These are phyloP conservation scores for Pseudonectria buxi DNA, from an alignment of 2,329 filamentous ascomycete genomes.

Conservation along the genomic window DNA sequence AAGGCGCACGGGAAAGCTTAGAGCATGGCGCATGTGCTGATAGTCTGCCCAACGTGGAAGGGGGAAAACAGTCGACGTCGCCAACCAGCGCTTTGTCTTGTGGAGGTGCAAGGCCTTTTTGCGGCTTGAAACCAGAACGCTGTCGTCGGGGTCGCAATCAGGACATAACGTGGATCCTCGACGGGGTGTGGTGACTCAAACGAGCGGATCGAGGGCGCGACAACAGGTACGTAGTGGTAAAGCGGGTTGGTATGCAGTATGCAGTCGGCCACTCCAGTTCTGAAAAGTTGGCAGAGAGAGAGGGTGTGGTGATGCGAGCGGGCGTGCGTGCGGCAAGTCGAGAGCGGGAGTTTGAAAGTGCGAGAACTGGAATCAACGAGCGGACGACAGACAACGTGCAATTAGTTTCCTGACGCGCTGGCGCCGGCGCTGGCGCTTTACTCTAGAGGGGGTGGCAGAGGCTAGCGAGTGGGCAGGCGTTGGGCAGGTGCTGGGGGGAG, in stretches of 20 bases:
- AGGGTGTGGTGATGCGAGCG: conserved; percentile 1
- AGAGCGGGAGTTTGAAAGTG: conserved; percentile 6
- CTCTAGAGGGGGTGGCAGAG: too few species aligned
- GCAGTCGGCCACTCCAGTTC: conserved; percentile 6
- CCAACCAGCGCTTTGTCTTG: neutral
- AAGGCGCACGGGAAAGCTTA: too few species aligned
- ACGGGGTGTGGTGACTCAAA: conserved; percentile 22
- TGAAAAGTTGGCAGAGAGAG: conserved; percentile 15
- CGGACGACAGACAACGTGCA: too few species aligned
- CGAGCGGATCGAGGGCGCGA: conserved; percentile 19
- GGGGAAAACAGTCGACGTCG: too few species aligned
- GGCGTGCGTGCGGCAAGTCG: conserved; percentile 8
- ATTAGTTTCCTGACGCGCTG: too few species aligned
- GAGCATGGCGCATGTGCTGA: too few species aligned
- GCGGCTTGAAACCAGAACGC: conserved; percentile 16
- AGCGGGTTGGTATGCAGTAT: conserved; percentile 24
- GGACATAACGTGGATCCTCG: conserved; percentile 20
- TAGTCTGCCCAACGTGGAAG: too few species aligned
- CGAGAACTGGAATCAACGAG: conserved; percentile 14
- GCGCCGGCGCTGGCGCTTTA: too few species aligned
- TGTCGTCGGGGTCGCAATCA: conserved; percentile 7
- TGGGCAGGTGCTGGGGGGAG: conserved; percentile 2
- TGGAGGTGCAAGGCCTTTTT: conserved; percentile 13
- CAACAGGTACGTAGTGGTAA: conserved; percentile 16
- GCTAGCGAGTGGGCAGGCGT: too few species aligned